phyloP scores from a whole-genome alignment of 768 basidiomycete species.

The Mycena olivaceomarginata region DNA sequence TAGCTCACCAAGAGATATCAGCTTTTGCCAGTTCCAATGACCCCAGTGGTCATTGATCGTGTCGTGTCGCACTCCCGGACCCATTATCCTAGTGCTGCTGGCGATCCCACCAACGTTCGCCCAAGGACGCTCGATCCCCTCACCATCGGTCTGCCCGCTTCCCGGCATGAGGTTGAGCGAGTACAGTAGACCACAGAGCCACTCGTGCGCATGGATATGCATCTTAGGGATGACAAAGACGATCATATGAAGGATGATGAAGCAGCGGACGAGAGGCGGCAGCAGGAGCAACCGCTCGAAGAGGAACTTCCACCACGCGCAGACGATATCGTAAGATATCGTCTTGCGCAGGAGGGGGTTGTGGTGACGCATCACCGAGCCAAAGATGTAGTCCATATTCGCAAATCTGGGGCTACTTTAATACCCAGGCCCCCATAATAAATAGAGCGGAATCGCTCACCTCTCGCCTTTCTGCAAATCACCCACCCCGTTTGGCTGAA shows the following conservation, averaged over 20 bases:
- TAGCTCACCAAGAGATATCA: slow-evolving; percentile 1
- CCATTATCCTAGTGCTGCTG: slow-evolving; percentile 54
- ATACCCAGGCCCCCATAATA: no score
- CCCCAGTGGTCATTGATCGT: slow-evolving; percentile 49
- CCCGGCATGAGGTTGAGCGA: background rate
- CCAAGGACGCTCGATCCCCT: background rate
- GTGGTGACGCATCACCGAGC: background rate
- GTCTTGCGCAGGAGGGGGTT: background rate
- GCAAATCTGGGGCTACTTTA: no score
- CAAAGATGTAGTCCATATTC: background rate
- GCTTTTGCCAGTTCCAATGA: slow-evolving; percentile 41
- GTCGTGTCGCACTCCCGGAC: slow-evolving; percentile 45
- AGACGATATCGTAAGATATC: background rate
- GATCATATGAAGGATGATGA: background rate
- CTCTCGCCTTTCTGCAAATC: no score
- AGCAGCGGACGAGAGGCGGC: background rate
- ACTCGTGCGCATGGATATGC: background rate
- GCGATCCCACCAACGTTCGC: slow-evolving; percentile 42
- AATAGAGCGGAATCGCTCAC: no score
- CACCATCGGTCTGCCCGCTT: background rate
- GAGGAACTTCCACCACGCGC: background rate
- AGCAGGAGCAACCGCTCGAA: background rate
- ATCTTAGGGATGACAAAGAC: background rate
- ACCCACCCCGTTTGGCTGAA: no score
- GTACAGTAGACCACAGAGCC: background rate